Conservation (phyloP, 441 rosid genomes). For the Flueggea neowawraea region DNA sequence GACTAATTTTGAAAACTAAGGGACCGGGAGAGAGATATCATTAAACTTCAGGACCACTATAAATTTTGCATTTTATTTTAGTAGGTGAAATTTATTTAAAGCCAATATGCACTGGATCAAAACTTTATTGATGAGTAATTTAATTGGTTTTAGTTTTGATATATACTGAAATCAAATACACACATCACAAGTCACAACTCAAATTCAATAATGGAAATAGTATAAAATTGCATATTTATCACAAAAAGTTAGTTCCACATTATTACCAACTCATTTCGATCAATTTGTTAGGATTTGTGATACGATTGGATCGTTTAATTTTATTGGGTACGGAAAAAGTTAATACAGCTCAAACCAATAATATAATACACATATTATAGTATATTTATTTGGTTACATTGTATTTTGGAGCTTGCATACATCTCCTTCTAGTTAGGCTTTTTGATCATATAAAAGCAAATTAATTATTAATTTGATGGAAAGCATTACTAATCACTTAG, state of each 20-base stretch:
- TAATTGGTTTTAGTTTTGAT: background rate
- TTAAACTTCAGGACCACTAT: too few relatives aligned
- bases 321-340: constrained; percentile 10
- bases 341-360: constrained; percentile 3
- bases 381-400: background rate
- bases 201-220: constrained; percentile 16
- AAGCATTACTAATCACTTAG: constrained; percentile 5
- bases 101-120: too few relatives aligned
- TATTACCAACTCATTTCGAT: constrained; percentile 21
- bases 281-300: constrained; percentile 24
- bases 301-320: constrained; percentile 2
- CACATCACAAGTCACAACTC: background rate
- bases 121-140: too few relatives aligned
- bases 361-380: background rate
- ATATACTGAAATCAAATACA: background rate
- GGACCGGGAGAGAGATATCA: too few relatives aligned
- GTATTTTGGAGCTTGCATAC: background rate
- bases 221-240: constrained; percentile 7
- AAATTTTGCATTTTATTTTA: too few relatives aligned
- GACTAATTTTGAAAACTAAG: too few relatives aligned
- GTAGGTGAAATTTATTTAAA: too few relatives aligned
- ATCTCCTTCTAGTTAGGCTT: constrained; percentile 26
- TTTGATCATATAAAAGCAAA: constrained; percentile 19
- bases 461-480: background rate
- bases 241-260: constrained; percentile 11